A percentile compares a stretch with the other conserved stretches of the same genome.
Conservation (phyloP, 2,329 filamentous ascomycete genomes). For the Ploettnerulaceae sp. region DNA sequence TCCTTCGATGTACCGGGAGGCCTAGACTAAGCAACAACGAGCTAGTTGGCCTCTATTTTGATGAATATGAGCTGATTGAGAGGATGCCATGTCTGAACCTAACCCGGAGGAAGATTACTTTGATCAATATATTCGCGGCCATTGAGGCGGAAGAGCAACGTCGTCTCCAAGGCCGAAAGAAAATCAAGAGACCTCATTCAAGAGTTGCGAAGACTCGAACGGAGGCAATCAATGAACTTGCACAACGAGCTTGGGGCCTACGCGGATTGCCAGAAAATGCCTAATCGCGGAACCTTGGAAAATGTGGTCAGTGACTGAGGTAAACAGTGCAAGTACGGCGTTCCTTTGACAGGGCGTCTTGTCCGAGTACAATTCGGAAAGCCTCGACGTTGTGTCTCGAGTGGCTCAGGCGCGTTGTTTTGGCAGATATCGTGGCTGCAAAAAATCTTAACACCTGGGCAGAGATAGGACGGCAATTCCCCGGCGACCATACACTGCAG, state of each 20-base stretch:
- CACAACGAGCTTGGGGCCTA: not conserved
- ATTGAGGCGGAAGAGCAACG: not conserved
- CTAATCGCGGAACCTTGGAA: too few species aligned
- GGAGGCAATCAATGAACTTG: not conserved
- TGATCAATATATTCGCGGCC: not conserved
- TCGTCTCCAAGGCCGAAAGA: not conserved
- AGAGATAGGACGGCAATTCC: too few species aligned
- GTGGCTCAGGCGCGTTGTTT: too few species aligned
- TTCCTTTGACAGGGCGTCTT: too few species aligned
- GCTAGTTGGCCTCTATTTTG: not conserved
- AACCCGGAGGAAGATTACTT: not conserved
- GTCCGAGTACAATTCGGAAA: too few species aligned
- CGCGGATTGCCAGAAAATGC: too few species aligned
- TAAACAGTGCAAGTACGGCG: too few species aligned
- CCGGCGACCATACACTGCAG: too few species aligned
- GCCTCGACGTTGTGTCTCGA: too few species aligned
- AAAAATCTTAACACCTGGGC: too few species aligned
- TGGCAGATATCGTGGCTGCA: too few species aligned
- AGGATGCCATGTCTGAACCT: not conserved
- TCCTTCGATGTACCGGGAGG: not conserved
- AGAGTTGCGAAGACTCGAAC: not conserved
- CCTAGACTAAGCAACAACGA: not conserved
- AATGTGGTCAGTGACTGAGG: too few species aligned
- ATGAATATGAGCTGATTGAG: not conserved
- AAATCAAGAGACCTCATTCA: not conserved